Conservation (phyloP, 2,329 filamentous ascomycete species). For the Sclerotinia trifoliorum region DNA sequence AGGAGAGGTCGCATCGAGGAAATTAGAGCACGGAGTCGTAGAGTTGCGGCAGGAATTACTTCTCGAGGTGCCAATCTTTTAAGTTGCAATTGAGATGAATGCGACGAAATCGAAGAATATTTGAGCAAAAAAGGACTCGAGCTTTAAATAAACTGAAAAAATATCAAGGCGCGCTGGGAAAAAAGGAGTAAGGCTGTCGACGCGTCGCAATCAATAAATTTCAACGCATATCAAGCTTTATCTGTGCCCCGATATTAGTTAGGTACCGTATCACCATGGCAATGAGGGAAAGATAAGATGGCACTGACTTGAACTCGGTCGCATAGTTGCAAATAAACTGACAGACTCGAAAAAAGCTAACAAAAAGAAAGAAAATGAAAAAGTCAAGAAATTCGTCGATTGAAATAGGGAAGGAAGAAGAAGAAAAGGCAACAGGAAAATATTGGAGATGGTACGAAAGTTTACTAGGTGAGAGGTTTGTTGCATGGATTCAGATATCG, state of each 20-base stretch:
- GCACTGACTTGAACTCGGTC: neutral
- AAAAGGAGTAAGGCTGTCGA: slow-evolving; percentile 24
- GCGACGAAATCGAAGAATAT: slow-evolving; percentile 4
- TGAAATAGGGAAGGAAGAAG: neutral
- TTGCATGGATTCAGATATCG: too few relatives aligned
- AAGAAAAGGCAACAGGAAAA: neutral
- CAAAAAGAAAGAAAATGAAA: neutral
- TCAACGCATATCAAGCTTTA: slow-evolving; percentile 11
- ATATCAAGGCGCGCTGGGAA: slow-evolving; percentile 26
- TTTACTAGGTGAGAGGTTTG: neutral
- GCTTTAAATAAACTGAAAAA: neutral
- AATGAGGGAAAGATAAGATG: neutral
- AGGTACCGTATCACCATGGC: neutral
- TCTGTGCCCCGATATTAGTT: slow-evolving; percentile 5
- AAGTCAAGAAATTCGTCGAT: neutral
- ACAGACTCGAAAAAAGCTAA: neutral
- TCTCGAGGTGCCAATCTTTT: slow-evolving; percentile 8
- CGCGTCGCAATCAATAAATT: slow-evolving; percentile 32
- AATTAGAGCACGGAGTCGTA: neutral
- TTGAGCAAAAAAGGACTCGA: neutral
- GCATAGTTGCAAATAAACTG: neutral
- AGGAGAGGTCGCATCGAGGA: slow-evolving; percentile 33
- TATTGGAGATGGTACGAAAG: neutral
- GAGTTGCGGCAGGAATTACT: slow-evolving; percentile 2
- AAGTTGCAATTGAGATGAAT: neutral